Evolutionary conservation across 306 rosid species (phyloP).

Genomic region (Acacia crassicarpa): DNA sequence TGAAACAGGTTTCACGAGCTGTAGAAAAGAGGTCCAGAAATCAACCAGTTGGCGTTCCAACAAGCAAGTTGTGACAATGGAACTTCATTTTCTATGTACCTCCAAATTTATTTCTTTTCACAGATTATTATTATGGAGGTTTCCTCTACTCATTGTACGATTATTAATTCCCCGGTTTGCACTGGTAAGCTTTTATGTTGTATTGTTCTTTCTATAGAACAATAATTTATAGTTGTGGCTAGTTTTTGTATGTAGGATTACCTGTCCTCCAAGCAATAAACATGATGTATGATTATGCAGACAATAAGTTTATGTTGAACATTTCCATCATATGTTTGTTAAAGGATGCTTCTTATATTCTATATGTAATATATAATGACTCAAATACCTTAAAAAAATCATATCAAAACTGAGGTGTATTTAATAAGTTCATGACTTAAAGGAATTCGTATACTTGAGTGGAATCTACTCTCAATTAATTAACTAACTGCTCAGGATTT

Average conservation of each 20-base stretch:
- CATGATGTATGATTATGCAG: not conserved
- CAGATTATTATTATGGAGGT: not conserved
- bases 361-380: too few relatives aligned
- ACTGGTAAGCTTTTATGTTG: not conserved
- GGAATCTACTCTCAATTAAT: too few relatives aligned
- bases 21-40: conserved; percentile 79
- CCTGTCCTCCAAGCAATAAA: not conserved
- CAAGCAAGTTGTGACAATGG: conserved; percentile 64
- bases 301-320: not conserved
- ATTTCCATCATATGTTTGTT: not conserved
- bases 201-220: not conserved
- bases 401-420: too few relatives aligned
- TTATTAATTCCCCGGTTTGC: not conserved
- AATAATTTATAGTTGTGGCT: not conserved
- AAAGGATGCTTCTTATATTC: not conserved
- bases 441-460: too few relatives aligned
- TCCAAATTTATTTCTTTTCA: not conserved
- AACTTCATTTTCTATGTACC: not conserved
- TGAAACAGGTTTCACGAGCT: conserved; percentile 71
- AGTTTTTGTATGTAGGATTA: not conserved
- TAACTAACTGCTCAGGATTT: too few relatives aligned
- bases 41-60: conserved; percentile 63
- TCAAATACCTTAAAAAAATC: not conserved
- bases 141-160: not conserved
- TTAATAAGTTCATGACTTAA: too few relatives aligned